These are phyloP conservation scores for Podospora fimiseda DNA, from an alignment of 495 filamentous ascomycete genomes.

Conservation along the genomic window DNA sequence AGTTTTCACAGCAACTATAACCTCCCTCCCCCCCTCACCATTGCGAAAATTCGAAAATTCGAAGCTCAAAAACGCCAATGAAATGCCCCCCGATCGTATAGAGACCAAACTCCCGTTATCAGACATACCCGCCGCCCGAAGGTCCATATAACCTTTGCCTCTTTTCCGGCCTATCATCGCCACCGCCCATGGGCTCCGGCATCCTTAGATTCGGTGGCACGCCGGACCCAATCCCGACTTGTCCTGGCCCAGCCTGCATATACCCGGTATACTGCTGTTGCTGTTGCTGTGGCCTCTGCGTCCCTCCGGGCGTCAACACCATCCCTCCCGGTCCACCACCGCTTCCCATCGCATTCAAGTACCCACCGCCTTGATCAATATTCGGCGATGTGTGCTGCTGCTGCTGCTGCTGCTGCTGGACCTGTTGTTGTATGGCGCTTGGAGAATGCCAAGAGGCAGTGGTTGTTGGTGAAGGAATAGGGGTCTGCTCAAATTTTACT, in stretches of 20 bases:
- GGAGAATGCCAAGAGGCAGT: constrained; percentile 71
- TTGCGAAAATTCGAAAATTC: no score
- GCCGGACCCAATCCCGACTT: constrained; percentile 15
- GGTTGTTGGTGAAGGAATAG: constrained; percentile 66
- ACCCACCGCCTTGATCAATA: constrained; percentile 33
- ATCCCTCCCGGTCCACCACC: constrained; percentile 31
- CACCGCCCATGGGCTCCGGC: background rate
- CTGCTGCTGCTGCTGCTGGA: background rate
- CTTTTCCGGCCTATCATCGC: constrained; percentile 31
- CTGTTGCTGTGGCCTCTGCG: constrained; percentile 19
- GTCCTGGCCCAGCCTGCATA: constrained; percentile 20
- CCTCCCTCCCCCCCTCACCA: no score
- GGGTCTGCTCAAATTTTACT: constrained; percentile 77
- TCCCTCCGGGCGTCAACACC: constrained; percentile 40
- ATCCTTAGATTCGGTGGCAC: constrained; percentile 12
- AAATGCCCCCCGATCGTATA: no score
- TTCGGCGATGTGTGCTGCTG: constrained; percentile 53
- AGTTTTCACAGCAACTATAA: no score
- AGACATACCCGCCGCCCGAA: constrained; percentile 25
- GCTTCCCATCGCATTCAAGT: constrained; percentile 33
- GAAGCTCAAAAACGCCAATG: no score
- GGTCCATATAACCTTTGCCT: constrained; percentile 35
- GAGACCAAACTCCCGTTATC: no score
- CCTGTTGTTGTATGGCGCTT: constrained; percentile 43
- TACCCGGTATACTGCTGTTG: constrained; percentile 28